These are phyloP conservation scores for Wolfiporia cocos DNA, from an alignment of 1,284 basidiomycete genomes.

Conservation along the genomic window DNA sequence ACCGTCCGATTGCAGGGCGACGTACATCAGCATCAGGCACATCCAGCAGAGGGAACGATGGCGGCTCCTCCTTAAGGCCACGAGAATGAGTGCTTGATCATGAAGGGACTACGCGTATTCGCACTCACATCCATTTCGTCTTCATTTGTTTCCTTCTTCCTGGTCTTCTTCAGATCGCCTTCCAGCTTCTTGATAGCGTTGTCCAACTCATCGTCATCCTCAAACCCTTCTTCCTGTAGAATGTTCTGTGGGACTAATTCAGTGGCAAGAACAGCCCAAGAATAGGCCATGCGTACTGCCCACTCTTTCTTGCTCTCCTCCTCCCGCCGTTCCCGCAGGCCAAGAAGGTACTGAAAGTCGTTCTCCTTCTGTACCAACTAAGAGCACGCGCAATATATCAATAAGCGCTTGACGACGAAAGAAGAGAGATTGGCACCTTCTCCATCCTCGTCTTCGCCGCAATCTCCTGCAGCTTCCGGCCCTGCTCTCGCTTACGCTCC, in stretches of 20 bases:
- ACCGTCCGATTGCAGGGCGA: background rate
- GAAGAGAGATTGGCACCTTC: too few relatives aligned
- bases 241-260: constrained; percentile 36
- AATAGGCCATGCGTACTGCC: constrained; percentile 35
- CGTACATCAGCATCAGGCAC: constrained; percentile 82
- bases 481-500: constrained; percentile 83
- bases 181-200: constrained; percentile 33
- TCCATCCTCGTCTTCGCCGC: constrained; percentile 85
- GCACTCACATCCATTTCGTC: constrained; percentile 37
- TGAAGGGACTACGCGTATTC: rapidly evolving
- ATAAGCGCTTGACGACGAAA: too few relatives aligned
- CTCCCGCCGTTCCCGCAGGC: constrained; percentile 59
- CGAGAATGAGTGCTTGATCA: too few relatives aligned
- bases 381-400: too few relatives aligned
- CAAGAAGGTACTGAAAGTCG: constrained; percentile 71
- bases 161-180: constrained; percentile 33
- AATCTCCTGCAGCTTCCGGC: constrained; percentile 85
- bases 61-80: constrained; percentile 72
- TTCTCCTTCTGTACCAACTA: constrained; percentile 77
- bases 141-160: constrained; percentile 51
- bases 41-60: constrained; percentile 85
- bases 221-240: constrained; percentile 71
- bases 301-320: constrained; percentile 77
- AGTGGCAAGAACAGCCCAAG: background rate
- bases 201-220: constrained; percentile 37